Conservation (phyloP, 768 basidiomycete species). For the Terana coerulea region DNA sequence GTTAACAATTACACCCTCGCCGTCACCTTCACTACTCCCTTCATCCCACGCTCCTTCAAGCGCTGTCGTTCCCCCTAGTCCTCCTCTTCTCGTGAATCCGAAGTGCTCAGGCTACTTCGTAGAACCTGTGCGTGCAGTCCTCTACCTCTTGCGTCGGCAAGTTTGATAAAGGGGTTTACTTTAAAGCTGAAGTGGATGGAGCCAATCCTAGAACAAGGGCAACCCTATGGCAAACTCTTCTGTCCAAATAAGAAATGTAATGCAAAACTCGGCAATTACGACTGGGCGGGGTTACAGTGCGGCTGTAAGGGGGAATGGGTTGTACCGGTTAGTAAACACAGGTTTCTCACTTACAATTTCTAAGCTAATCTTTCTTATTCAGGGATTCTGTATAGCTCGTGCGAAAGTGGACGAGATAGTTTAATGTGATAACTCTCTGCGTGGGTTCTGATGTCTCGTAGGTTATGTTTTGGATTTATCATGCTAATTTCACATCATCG, state of each 20-base stretch:
- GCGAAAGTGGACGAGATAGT: slow-evolving; percentile 54
- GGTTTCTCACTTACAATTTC: not conserved
- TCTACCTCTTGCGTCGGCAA: not conserved
- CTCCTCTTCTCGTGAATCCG: slow-evolving; percentile 70
- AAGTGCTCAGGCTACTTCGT: slow-evolving; percentile 97
- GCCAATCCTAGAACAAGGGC: slow-evolving; percentile 66
- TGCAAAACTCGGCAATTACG: slow-evolving; percentile 91
- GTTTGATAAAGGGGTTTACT: too few species aligned
- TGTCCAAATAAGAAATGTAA: slow-evolving; percentile 93
- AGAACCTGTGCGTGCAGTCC: slow-evolving; percentile 68
- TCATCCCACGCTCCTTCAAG: slow-evolving; percentile 17
- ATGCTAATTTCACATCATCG: too few species aligned
- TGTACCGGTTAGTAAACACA: slow-evolving; percentile 60
- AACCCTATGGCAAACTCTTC: slow-evolving; percentile 80
- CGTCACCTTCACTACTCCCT: slow-evolving; percentile 26
- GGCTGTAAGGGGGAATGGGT: slow-evolving; percentile 94
- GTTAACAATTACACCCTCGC: slow-evolving; percentile 15
- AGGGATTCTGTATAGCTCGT: slow-evolving; percentile 54
- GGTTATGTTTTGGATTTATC: not conserved
- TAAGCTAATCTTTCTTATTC: not conserved
- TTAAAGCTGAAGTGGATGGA: slow-evolving; percentile 93
- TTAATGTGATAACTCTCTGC: slow-evolving; percentile 8
- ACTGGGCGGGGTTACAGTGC: slow-evolving; percentile 94
- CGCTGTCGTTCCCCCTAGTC: slow-evolving; percentile 29
- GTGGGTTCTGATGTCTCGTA: not conserved